These are phyloP conservation scores for Cladosporium cucumerinum DNA, from an alignment of 2,329 filamentous ascomycete genomes.

Conservation along the genomic window DNA sequence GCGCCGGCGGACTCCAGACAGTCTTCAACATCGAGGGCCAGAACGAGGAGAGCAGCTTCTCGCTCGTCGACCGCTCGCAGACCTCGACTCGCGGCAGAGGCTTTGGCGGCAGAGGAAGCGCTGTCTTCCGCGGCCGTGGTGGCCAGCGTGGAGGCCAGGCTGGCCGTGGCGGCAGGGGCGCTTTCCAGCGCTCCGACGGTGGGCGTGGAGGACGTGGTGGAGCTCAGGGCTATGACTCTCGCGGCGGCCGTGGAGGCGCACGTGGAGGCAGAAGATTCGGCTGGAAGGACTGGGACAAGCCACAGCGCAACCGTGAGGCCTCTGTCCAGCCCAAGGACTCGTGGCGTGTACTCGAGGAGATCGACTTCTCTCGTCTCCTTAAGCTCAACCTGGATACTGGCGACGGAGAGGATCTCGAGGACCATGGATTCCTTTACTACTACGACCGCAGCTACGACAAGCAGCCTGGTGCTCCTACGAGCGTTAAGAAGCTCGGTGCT, in stretches of 20 bases:
- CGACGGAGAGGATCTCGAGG: conserved; percentile 90
- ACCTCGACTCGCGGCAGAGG: conserved; percentile 77
- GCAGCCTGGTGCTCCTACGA: conserved; percentile 75
- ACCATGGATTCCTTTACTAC: conserved; percentile 96
- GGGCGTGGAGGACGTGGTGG: conserved; percentile 62
- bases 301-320: conserved; percentile 89
- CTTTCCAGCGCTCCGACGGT: conserved; percentile 69
- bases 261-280: conserved; percentile 84
- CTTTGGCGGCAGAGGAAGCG: conserved; percentile 80
- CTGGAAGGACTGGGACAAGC: conserved; percentile 99
- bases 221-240: conserved; percentile 69
- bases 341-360: conserved; percentile 95
- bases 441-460: conserved; percentile 97
- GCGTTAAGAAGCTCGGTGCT: conserved; percentile 81
- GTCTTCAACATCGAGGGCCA: conserved; percentile 82
- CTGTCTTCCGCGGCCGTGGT: conserved; percentile 76
- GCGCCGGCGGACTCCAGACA: conserved; percentile 71
- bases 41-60: conserved; percentile 97
- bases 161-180: conserved; percentile 64
- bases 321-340: conserved; percentile 95
- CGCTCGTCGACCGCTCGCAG: conserved; percentile 91
- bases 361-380: conserved; percentile 90
- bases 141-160: conserved; percentile 71
- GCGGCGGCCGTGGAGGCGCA: conserved; percentile 63
- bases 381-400: conserved; percentile 96